Base-by-base conservation (phyloP, 2,329 filamentous ascomycete species). In the Fusarium tupiense region DNA sequence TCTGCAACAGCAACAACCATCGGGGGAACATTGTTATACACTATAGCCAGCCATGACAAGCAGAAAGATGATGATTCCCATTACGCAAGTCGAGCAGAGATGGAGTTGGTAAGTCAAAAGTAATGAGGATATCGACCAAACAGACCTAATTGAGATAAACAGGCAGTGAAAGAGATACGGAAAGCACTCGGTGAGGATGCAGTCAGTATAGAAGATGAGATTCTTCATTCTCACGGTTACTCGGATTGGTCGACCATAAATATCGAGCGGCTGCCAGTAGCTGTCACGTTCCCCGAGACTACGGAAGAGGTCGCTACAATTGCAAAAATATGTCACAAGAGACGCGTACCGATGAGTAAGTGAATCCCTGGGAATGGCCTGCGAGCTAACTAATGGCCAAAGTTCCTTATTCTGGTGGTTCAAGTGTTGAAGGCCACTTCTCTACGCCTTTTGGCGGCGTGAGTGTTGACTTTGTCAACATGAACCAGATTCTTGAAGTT, bases 351-450 rank as follows among this genome's bases (percentile, higher is more conserved):
- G 2, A 93, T 98, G 64, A 66, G 64, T 66, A 17, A 17, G 46
- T 11, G 2, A 16, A 8, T 3, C 10, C 4, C 5, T 2, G 10
- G 4, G 16, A 24, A 8, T 17, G n/a, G 12, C 16, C 17, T 10
- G 16, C 1, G 16, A 44, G n/a, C n/a, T 5, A 44, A 8, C 5
- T 44, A 3, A 44, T 24, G 16, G 14, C n/a, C 16, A 10, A 29
- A 66, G 20, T 96, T 67, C 92, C 94, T 0, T 98, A 93, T 79
- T 96, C 94, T 1, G 95, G 94, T 3, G 95, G 95, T 19, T 93
- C 94, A 0, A 96, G 93, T 74, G 86, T 98, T 0, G 95, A 98
- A 81, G 95, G 93, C 14, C 96, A 97, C 80, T 97, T 97, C 82
- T 93, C 94, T 0, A 94, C 94, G 10, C 94, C 94, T 0, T 93